Base-by-base conservation (phyloP, 768 basidiomycete species). In the Panellus pusillus region DNA sequence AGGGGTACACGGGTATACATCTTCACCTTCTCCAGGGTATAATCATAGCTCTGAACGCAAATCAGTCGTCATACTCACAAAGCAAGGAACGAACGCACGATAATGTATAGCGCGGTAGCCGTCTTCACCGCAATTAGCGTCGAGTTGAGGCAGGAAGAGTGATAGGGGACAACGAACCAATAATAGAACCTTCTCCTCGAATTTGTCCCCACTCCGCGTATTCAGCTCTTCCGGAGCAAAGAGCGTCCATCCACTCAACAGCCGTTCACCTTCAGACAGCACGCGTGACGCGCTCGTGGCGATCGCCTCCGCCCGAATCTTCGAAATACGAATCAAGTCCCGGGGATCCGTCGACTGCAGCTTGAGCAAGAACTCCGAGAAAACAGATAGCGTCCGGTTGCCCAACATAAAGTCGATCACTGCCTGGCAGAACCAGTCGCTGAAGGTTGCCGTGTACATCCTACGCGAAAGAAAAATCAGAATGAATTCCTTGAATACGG, bases 361-460 rank as follows among this genome's bases (percentile, higher is more conserved):
- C 61, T 86, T 93, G 52, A 89, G 78, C 49, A 97, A 73, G 67
- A 98, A 98, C 69, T 98, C 96, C 8, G 92, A 88, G 70, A 99
- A 98, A 4, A 98, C 93, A 38, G 86, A 79, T 9, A 86, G 66
- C 1, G 88, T 91, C 49, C 95, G 87, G 68, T 93, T 84, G 24
- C 93, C 95, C 46, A 95, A 83, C 77, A 89, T 83, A 63, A 85
- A 95, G 69, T 93, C 91, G 61, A 98, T 94, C 41, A 96, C 93
- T 0, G 95, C 93, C 72, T 99, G 97, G 52, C 82, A 86, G 70
- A 98, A 99, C 89, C 93, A 99, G 70, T 99, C 97, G 60, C 88
- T 86, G 65, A 93, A 93, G 1, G 91, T 89, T 17, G 91, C 87
- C 9, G 89, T 88, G 71, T 87, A 93, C 86, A 93, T 87, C 62